These are phyloP conservation scores for Hypoxylon subgilvum DNA, from an alignment of 495 filamentous ascomycete genomes.

Conservation along the genomic window DNA sequence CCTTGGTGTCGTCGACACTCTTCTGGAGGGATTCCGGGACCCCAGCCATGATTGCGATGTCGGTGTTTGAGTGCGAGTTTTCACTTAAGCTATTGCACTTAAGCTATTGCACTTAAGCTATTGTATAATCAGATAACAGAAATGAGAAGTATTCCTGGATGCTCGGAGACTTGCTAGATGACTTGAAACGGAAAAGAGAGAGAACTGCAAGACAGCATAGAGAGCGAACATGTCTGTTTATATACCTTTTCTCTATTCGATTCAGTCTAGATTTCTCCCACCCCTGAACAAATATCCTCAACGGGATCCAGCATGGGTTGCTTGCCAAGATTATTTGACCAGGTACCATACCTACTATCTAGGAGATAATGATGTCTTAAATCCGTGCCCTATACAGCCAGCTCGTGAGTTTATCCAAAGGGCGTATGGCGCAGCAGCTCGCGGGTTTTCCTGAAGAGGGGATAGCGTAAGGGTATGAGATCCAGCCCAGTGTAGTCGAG, in stretches of 20 bases:
- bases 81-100: background rate
- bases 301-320: background rate
- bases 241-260: background rate
- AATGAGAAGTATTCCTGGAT: background rate
- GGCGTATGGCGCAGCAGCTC: slow-evolving; percentile 10
- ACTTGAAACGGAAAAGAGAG: background rate
- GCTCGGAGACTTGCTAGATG: background rate
- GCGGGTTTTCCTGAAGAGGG: slow-evolving; percentile 18
- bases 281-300: background rate
- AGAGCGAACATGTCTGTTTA: background rate
- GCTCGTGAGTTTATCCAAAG: slow-evolving; percentile 25
- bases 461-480: background rate
- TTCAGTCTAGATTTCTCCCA: too few relatives aligned
- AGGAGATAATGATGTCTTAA: slow-evolving; percentile 16
- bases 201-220: background rate
- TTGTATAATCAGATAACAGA: background rate
- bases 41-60: slow-evolving; percentile 4
- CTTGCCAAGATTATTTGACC: background rate
- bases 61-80: background rate
- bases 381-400: background rate
- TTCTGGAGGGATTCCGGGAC: slow-evolving; percentile 28
- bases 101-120: background rate
- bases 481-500: too few relatives aligned
- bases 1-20: slow-evolving; percentile 26
- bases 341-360: background rate